Conservation (phyloP, 176 grass and related monocot species). For the Elymus sibiricus region DNA sequence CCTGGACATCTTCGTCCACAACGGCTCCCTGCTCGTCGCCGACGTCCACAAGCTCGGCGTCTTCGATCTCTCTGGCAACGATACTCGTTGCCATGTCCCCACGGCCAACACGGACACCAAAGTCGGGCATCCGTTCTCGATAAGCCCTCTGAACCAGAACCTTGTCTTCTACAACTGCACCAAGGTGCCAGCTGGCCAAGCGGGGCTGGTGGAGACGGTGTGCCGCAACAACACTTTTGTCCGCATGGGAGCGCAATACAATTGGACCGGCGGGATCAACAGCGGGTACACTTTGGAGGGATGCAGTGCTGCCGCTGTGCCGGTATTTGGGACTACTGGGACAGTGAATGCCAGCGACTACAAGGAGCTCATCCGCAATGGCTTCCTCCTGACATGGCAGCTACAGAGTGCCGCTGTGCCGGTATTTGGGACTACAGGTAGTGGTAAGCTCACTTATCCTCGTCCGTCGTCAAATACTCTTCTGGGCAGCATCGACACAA, state of each 20-base stretch:
- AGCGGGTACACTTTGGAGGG: not conserved
- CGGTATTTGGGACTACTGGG: not conserved
- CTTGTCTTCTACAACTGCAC: constrained; percentile 19
- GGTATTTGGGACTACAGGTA: too few species aligned
- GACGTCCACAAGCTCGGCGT: not conserved
- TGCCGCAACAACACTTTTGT: not conserved
- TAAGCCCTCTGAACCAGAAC: not conserved
- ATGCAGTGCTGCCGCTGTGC: not conserved
- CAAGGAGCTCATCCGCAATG: not conserved
- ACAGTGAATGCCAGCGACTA: not conserved
- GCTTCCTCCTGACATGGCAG: constrained; percentile 34
- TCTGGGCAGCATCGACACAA: too few species aligned
- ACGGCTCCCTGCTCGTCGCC: not conserved
- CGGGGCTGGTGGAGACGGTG: not conserved
- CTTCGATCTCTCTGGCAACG: not conserved
- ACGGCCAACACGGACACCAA: not conserved
- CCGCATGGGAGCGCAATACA: not conserved
- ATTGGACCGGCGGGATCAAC: rapidly evolving
- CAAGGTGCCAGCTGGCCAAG: rapidly evolving
- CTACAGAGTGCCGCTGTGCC: rapidly evolving
- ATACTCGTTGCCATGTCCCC: not conserved
- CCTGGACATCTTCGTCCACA: constrained; percentile 18
- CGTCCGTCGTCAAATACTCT: too few species aligned
- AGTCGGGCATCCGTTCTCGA: not conserved
- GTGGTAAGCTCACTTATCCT: too few species aligned